These are phyloP conservation scores for Tricholoma hemisulphureum DNA, from an alignment of 768 basidiomycete species.

Conservation along the genomic window DNA sequence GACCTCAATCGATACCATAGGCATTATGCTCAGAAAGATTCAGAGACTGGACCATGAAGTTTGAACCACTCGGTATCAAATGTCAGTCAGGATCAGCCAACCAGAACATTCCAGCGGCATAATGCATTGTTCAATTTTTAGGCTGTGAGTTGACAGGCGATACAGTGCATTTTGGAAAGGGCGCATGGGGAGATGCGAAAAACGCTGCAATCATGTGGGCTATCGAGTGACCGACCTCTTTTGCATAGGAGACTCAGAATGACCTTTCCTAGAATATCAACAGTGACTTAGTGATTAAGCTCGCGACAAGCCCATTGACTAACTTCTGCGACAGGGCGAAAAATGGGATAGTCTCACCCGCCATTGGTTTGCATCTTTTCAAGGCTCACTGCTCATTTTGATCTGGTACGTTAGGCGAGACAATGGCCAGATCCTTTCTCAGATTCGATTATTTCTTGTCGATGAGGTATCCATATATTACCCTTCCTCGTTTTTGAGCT, in stretches of 20 bases:
- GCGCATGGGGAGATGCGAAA: constrained; percentile 72
- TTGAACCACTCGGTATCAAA: constrained; percentile 70
- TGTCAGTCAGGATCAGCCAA: constrained; percentile 47
- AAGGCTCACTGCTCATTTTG: neutral
- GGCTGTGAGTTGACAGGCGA: constrained; percentile 94
- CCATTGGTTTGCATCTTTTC: constrained; percentile 54
- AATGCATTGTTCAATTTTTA: constrained; percentile 26
- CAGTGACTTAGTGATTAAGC: constrained; percentile 44
- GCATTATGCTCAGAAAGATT: constrained; percentile 85
- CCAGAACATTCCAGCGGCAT: neutral
- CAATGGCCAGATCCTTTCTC: constrained; percentile 64
- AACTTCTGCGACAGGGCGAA: constrained; percentile 59
- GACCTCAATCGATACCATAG: constrained; percentile 37
- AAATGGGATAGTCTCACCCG: constrained; percentile 96
- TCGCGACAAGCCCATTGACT: neutral
- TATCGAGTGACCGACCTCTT: constrained; percentile 18
- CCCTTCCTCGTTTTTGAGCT: neutral
- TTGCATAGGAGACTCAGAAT: neutral
- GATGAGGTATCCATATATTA: constrained; percentile 62
- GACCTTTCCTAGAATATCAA: constrained; percentile 59
- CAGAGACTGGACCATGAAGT: constrained; percentile 82
- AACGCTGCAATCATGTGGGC: constrained; percentile 81
- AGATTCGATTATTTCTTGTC: constrained; percentile 81
- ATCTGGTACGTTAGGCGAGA: constrained; percentile 47
- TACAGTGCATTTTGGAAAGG: constrained; percentile 64